phyloP scores from a whole-genome alignment of 129 eudicot genomes.

The Sambucus nigra region DNA sequence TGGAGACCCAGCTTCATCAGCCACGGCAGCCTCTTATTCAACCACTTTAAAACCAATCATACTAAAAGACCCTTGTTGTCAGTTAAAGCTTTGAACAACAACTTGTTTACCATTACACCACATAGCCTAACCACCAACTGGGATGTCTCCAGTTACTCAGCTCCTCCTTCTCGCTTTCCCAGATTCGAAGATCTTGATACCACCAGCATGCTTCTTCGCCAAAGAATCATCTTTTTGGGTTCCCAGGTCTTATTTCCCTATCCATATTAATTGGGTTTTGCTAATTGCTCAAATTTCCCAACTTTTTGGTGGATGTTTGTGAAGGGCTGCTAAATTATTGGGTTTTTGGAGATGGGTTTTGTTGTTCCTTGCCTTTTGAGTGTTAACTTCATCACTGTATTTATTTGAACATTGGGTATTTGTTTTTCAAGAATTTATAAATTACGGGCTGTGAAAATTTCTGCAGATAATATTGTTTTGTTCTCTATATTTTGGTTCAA shows the following conservation, averaged over 20 bases:
- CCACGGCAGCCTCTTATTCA: slow-evolving; percentile 6
- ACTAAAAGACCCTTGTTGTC: slow-evolving; percentile 20
- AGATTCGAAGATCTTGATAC: slow-evolving; percentile 89
- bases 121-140: slow-evolving; percentile 45
- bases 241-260: slow-evolving; percentile 34
- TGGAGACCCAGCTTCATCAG: slow-evolving; percentile 13
- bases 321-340: background rate
- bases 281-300: background rate
- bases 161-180: slow-evolving; percentile 68
- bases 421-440: too few relatives aligned
- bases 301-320: slow-evolving; percentile 6
- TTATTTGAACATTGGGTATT: too few relatives aligned
- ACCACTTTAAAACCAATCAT: slow-evolving; percentile 4
- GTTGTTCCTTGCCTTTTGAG: slow-evolving; percentile 3
- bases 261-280: background rate
- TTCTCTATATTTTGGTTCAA: too few relatives aligned
- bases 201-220: slow-evolving; percentile 97
- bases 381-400: too few relatives aligned
- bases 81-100: slow-evolving; percentile 30
- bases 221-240: slow-evolving; percentile 84
- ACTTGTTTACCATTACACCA: background rate
- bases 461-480: too few relatives aligned
- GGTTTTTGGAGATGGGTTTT: slow-evolving; percentile 9
- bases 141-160: slow-evolving; percentile 44
- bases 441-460: too few relatives aligned